phyloP scores from a whole-genome alignment of 192 early-diverging fungal species.

The Backusella luteola region DNA sequence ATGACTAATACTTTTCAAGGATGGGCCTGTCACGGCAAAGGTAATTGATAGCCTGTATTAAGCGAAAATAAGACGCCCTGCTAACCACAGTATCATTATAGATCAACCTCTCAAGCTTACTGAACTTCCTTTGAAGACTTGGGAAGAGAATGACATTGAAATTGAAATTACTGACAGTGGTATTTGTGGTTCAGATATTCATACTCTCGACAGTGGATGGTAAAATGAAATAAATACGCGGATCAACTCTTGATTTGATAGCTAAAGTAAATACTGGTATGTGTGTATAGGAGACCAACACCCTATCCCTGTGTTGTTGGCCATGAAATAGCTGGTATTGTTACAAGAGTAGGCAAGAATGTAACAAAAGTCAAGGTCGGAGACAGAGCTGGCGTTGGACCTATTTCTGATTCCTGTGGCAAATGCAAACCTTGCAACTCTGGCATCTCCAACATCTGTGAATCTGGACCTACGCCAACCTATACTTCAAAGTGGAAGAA shows the following conservation, averaged over 20 bases:
- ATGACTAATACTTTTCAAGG: conserved; percentile 27
- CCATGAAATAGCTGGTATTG: conserved; percentile 51
- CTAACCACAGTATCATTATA: not conserved
- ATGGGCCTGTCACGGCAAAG: conserved; percentile 23
- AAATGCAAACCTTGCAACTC: not conserved
- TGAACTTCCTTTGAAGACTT: not conserved
- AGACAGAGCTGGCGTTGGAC: conserved; percentile 56
- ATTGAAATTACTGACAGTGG: conserved; percentile 59
- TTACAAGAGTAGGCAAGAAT: conserved; percentile 38
- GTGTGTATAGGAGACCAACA: not conserved
- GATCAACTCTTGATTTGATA: no score
- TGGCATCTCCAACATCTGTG: not conserved
- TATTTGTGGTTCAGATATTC: conserved; percentile 77
- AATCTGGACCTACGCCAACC: not conserved
- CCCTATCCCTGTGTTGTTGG: conserved; percentile 28
- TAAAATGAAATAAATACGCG: not conserved
- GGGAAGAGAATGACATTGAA: conserved; percentile 44
- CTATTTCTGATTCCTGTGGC: not conserved
- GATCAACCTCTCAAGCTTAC: not conserved
- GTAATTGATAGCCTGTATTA: not conserved
- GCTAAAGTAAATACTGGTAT: no score
- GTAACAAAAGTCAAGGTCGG: conserved; percentile 45
- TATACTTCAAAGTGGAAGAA: conserved; percentile 10
- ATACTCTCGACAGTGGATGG: conserved; percentile 42
- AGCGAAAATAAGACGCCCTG: not conserved